Conservation (phyloP, 1,284 basidiomycete species). For the Ustilago xerochloae region DNA sequence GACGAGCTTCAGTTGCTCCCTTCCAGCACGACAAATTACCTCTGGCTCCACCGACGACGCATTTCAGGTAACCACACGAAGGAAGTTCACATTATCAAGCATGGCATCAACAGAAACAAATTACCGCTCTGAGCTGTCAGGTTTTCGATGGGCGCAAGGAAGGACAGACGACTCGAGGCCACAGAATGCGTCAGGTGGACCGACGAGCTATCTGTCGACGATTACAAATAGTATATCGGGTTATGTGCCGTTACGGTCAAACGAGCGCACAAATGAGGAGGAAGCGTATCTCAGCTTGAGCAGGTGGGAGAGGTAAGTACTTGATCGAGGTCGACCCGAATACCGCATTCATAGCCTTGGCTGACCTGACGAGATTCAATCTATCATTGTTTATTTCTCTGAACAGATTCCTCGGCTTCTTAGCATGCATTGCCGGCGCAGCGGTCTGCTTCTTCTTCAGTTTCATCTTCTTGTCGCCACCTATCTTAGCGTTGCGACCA, state of each 20-base stretch:
- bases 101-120: constrained; percentile 49
- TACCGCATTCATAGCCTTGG: background rate
- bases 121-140: constrained; percentile 55
- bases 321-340: background rate
- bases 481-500: constrained; percentile 72
- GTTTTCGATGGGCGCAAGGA: constrained; percentile 62
- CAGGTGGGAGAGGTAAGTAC: constrained; percentile 64
- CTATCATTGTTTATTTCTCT: too few species aligned
- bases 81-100: too few species aligned
- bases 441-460: constrained; percentile 94
- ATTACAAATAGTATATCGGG: constrained; percentile 73
- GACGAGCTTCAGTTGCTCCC: too few species aligned
- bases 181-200: constrained; percentile 12
- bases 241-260: constrained; percentile 90
- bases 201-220: constrained; percentile 53
- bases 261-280: constrained; percentile 88
- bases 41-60: too few species aligned
- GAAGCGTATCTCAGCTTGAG: constrained; percentile 79
- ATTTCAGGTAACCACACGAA: too few species aligned
- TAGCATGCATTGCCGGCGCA: constrained; percentile 87
- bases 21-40: too few species aligned
- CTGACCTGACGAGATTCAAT: too few species aligned
- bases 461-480: constrained; percentile 84
- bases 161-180: constrained; percentile 55
- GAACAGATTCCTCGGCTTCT: constrained; percentile 83